A percentile compares a stretch with the other conserved stretches of the same genome.
phyloP scores from a whole-genome alignment of 345 rosid species.

The Eucalyptus leucophloia region DNA sequence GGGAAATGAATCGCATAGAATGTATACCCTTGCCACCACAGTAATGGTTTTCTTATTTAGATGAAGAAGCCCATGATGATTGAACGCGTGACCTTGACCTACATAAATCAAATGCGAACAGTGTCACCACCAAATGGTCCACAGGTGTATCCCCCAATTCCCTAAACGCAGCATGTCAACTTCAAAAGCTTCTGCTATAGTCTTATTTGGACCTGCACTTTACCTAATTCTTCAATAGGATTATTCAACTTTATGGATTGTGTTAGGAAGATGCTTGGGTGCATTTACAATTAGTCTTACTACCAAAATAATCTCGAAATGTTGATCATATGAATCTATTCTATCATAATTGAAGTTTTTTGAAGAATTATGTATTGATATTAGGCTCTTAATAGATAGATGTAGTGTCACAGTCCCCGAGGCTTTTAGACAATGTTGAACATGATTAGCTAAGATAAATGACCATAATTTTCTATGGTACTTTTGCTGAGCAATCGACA shows the following conservation, averaged over 20 bases:
- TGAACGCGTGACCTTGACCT: not conserved
- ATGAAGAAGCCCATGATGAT: not conserved
- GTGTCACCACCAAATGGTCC: not conserved
- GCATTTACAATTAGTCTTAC: not conserved
- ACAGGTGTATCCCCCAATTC: not conserved
- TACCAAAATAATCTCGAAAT: not conserved
- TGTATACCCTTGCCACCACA: fast-evolving
- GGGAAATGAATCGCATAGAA: not conserved
- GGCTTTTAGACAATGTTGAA: not conserved
- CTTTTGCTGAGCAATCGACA: fast-evolving
- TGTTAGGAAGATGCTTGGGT: not conserved
- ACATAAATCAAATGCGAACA: not conserved
- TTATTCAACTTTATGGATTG: not conserved
- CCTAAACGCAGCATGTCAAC: not conserved
- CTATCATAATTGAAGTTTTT: not conserved
- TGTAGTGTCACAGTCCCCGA: fast-evolving
- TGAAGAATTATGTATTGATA: not conserved
- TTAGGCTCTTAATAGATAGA: not conserved
- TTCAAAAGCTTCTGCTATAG: not conserved
- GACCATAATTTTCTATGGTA: not conserved
- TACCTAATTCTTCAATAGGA: not conserved
- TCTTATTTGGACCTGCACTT: fast-evolving
- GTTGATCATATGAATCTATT: not conserved
- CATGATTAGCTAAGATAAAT: not conserved
- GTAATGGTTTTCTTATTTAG: not conserved